These are phyloP conservation scores for Alternaria alternata DNA, from an alignment of 2,329 filamentous ascomycete genomes.

Conservation along the genomic window DNA sequence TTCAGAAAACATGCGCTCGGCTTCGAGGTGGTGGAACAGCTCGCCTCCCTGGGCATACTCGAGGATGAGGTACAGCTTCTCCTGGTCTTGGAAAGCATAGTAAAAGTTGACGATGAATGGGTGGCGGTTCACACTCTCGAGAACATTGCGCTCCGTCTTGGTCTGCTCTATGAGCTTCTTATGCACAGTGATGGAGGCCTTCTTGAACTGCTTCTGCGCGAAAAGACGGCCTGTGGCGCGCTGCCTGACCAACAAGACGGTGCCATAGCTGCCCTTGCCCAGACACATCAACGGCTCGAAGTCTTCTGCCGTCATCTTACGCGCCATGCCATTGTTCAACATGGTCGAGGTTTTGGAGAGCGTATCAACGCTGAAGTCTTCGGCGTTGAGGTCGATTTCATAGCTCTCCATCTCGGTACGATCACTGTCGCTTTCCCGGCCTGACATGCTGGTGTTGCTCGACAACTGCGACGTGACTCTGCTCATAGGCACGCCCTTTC, in stretches of 20 bases:
- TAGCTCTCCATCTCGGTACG: slow-evolving; percentile 81
- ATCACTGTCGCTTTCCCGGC: slow-evolving; percentile 69
- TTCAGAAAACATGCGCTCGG: slow-evolving; percentile 95
- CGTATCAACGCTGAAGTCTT: slow-evolving; percentile 78
- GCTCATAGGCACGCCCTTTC: slow-evolving; percentile 51
- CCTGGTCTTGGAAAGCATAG: slow-evolving; percentile 97
- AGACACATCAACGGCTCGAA: slow-evolving; percentile 92
- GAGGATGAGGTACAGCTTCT: slow-evolving; percentile 96
- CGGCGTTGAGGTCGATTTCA: slow-evolving; percentile 81
- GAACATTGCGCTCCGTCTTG: slow-evolving; percentile 92
- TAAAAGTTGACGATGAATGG: slow-evolving; percentile 98
- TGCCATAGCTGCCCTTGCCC: slow-evolving; percentile 95
- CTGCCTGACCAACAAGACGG: slow-evolving; percentile 92
- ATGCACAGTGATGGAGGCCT: slow-evolving; percentile 92
- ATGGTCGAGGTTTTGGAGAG: slow-evolving; percentile 48
- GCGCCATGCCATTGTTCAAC: slow-evolving; percentile 60
- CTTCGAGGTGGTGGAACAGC: slow-evolving; percentile 91
- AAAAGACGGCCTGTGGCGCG: slow-evolving; percentile 85
- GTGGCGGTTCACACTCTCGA: slow-evolving; percentile 95
- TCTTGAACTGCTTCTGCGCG: slow-evolving; percentile 98
- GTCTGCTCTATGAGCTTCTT: slow-evolving; percentile 97
- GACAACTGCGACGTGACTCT: slow-evolving; percentile 54
- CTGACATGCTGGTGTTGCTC: slow-evolving; percentile 64
- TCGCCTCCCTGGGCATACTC: slow-evolving; percentile 98
- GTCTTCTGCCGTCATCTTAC: slow-evolving; percentile 91